Evolutionary conservation across 2,329 filamentous ascomycete species (phyloP), one percentile per base, ranked within the genome.

Genomic region (Paraconiothyrium brasiliense): DNA sequence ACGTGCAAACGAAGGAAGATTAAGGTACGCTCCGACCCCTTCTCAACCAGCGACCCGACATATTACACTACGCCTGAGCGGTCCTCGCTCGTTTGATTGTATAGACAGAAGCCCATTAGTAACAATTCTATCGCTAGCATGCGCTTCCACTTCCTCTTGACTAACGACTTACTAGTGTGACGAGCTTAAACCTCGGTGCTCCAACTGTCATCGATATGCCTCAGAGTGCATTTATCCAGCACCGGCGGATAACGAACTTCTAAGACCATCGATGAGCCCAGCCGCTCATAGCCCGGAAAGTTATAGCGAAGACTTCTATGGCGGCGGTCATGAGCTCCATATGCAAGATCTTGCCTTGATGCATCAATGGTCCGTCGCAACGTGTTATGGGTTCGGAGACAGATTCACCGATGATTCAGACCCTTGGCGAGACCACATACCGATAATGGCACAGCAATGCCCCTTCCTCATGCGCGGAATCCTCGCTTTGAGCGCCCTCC

Each of bases 391-490:
- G 10, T 70, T 68, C 37, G 66, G 67, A 5, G 62, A 69, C 32
- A 54, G 52, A 1, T 63, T 60, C 44, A 30, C 41, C 14, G 62
- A 58, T 1, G 60, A 59, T 24, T 50, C 46, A 9, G 52, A 64
- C 7, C 67, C 66, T 3, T 70, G 67, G 67, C 58, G 58, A 32
- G 44, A 64, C 16, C 59, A 68, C 8, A 39, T 65, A 11, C 66
- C 66, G 2, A 55, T 64, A 13, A 32, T 65, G 6, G 66, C 55
- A 32, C 66, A 68, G 44, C 56, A 61, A 11, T 60, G 54, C 37
- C 62, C 62, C 8, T 71, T 69, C 51, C 59, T 71, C 54, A 67
- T 71, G 67, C 61, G 68, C 35, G 67, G 65, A 1, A 62, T 71
- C 11, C 60, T 69, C 2, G 65, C 68, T 1, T 43, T 68, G 3